phyloP scores from a whole-genome alignment of 176 grass and related monocot species.

The Paspalum vaginatum region DNA sequence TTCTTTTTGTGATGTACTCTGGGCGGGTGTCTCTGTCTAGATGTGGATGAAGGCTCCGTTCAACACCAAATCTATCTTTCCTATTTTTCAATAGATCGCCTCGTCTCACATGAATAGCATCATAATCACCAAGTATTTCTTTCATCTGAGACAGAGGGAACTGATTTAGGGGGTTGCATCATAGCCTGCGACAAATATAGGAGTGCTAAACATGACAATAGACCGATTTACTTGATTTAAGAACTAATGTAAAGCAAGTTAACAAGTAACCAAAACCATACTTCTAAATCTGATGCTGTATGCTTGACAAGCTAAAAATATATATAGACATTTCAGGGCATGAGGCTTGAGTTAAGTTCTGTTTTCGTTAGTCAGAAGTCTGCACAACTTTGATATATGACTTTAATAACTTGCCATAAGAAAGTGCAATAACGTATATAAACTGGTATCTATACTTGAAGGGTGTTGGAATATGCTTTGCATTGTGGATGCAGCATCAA shows the following conservation, averaged over 20 bases:
- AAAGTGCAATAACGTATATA: slow-evolving; percentile 1
- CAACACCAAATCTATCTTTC: slow-evolving; percentile 82
- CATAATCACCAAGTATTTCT: slow-evolving; percentile 74
- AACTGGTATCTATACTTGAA: not conserved
- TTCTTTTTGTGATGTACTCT: slow-evolving; percentile 74
- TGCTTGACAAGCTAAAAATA: slow-evolving; percentile 1
- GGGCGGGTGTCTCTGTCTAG: slow-evolving; percentile 78
- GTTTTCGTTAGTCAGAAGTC: not conserved
- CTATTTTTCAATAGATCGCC: slow-evolving; percentile 76
- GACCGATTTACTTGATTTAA: not conserved
- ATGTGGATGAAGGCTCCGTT: slow-evolving; percentile 78
- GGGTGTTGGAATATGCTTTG: not conserved
- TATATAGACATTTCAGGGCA: not conserved
- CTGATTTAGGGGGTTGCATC: not conserved
- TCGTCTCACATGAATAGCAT: slow-evolving; percentile 88
- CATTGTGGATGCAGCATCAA: slow-evolving; percentile 18
- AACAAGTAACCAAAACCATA: not conserved
- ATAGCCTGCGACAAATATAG: not conserved
- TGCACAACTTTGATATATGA: not conserved
- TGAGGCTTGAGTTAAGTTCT: not conserved
- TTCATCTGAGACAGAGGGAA: slow-evolving; percentile 57
- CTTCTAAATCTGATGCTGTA: not conserved
- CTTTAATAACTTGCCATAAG: not conserved
- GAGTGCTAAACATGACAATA: slow-evolving; percentile 25
- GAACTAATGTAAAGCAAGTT: slow-evolving; percentile 17